Evolutionary conservation across 2,329 filamentous ascomycete species (phyloP), one percentile per base, ranked within the genome.

Genomic region (Fusarium denticulatum): DNA sequence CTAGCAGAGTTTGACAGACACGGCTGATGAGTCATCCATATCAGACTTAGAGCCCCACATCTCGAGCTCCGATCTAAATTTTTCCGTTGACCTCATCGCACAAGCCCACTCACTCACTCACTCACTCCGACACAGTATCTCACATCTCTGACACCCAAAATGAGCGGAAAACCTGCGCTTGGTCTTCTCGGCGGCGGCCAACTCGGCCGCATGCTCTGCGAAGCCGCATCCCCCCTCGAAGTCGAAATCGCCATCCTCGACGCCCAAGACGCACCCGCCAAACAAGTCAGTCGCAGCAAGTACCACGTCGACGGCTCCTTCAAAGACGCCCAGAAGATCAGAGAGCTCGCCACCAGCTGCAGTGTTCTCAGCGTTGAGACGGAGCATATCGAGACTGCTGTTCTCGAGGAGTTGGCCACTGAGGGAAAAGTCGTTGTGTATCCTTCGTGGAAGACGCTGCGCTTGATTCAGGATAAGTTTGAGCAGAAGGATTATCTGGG

Each of bases 351-450:
- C 5, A 84, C 88, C 43, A 84, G 87, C 39, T 94, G 91, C 77
- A 94, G 97, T 80, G 90, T 97, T 22, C 86, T 98, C 69, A 98
- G 95, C 1, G 94, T 97, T 20, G 96, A 98, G 83, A 98, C 97
- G 73, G 96, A 98, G 86, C 96, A 98, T 83, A 93, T 98, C 66
- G 91, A 98, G 82, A 96, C 94, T n/a, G 87, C 94, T 60, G 92
- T 96, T 30, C 88, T 98, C 9, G 94, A 97, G 82, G 93, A 97
- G 79, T 90, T 98, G 64, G 90, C 89, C 9, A 89, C 89, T 22
- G 85, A 86, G 60, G 90, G 91, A 39, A 90, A 92, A 9, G 72
- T 73, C 16, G 76, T 76, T 34, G 87, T 94, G 5, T 91, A 97
- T 79, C 95, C 95, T 3, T 94, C 91, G 67, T 97, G 94, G 93